Base-by-base conservation (phyloP, 257 asterid genomes). In the Parsonsia alboflavescens region DNA sequence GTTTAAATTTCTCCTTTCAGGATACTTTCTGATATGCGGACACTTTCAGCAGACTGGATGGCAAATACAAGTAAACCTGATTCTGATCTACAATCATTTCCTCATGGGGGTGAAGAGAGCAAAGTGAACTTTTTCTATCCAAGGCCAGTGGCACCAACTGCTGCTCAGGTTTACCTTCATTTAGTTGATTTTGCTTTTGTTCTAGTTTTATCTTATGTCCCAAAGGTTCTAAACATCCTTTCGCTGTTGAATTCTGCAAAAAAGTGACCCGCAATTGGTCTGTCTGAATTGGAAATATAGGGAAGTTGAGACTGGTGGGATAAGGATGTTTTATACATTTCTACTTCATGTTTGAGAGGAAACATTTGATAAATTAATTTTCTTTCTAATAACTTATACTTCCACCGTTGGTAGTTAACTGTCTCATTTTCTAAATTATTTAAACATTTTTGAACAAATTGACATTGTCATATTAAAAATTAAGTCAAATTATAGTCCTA, bases 31-130 rank as follows among this genome's bases (percentile, higher is more conserved):
- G 99, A 95, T 82, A 95, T 95, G 93, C 86, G 99, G 75, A 95
- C 99, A 72, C 96, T 95, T 80, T 92, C 99, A 33, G 99, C 99
- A 13, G 99, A 95, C 84, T 95, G 99, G 99, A 95, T 95, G 99
- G 99, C 99, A 45, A 95, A 95, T 79, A 90, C 97, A 76, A 88
- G 86, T 86, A 89, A 84, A 79, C 88, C 92, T 78, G 99, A 90
- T 56, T 82, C 98, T 53, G 97, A 90, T 77, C 78, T 88, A 85
- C 97, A 89, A 79, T 79, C 80, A 54, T 86, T 85, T 79, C 96
- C 84, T 69, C 92, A 89, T 73, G 91, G 93, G 66, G 96, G 96
- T 78, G 99, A 92, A 84, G 98, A 92, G 86, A 88, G 81, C 86
- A 90, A 91, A 85, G 92, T 73, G 74, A 89, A 67, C 82, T 83